Evolutionary conservation across 331 rosid species (phyloP), one percentile per base, ranked within the genome.

Genomic region (Quercus lobata): DNA sequence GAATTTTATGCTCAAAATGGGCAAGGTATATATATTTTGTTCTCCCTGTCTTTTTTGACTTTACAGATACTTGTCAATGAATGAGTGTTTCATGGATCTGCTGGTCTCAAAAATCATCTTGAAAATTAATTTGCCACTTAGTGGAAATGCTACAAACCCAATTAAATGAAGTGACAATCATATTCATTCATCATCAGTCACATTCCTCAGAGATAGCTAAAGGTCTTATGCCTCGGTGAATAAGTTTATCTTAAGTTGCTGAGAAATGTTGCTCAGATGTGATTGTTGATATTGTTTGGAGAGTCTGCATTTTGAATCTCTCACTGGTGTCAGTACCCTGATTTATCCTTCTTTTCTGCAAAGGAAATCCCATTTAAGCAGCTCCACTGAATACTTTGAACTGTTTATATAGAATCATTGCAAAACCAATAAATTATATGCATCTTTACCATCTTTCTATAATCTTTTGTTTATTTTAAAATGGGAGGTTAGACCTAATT

Each of bases 1-100:
- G 83, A 88, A 22, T 86, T 83, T 2, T 88, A 83, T 80, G 52
- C 87, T 81, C 92, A 81, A 44, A 76, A 68, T 80, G 83, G 80
- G 65, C 86, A 32, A 24, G 85, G 96, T 89, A 88, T 79, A 25
- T 5, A 58, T 78, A 10, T 17, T 81, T 53, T 69, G 44, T 75
- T 25, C 80, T 37, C 73, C 65, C 52, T n/a, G 37, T 3, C 62
- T 30, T 58, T 46, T 30, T 27, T 74, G 9, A 57, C 54, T 71
- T 72, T 30, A 6, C 58, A 1, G 27, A 54, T 71, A 1, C 17
- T 30, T 57, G 37, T 44, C 58, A 62, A 15, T 62, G 69, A 62
- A 14, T 62, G 41, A 25, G 69, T 25, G 37, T 35, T 62, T 62
- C 37, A 25, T 62, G 37, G 37, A 62, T 62, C 69, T 62, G 4